Evolutionary conservation across 768 basidiomycete species (phyloP), one percentile per base, ranked within the genome.

Genomic region (Tulasnella sp.): DNA sequence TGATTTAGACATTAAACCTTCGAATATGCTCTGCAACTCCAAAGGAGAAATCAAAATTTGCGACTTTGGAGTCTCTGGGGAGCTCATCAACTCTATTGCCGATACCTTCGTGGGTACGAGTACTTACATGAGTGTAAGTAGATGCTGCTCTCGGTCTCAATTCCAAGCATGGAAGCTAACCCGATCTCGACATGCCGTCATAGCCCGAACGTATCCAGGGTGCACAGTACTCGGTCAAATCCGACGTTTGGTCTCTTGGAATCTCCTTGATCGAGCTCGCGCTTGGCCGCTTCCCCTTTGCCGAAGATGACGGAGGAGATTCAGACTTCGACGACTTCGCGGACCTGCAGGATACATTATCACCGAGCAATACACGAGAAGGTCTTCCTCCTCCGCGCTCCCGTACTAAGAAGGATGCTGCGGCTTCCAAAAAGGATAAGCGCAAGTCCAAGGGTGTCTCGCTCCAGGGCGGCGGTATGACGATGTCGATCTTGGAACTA

Each of bases 121-220:
- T 74, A 98, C 95, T 4, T 99, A 99, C 80, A 99, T 98, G 96
- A 98, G 97, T 76, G 97, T 98, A 81, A 77, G 83, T 80, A 40
- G 29, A 32, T 59, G 26, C 14, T 22, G 22, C 16, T 17, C 14
- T 5, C 52, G 41, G 19, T 42, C 69, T 17, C 17, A 4, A 6
- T 2, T 37, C 12, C 19, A 63, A 78, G 89, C 87, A 62, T 71
- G 26, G 14, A 29, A 40, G 19, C 40, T 47, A 34, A 69, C 67
- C 36, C 37, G 22, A 22, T 68, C 26, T 22, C 32, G 0, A 19
- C 22, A 11, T 64, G 35, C 62, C 70, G 42, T 67, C 69, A 2
- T 80, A 99, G 97, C 97, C 97, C 19, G 97, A 99, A 78, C 94
- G 97, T 73, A 98, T 99, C 82, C 96, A 98, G 81, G 97, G 97